phyloP scores from a whole-genome alignment of 129 eudicot species.

The Gnaphalium uliginosum region DNA sequence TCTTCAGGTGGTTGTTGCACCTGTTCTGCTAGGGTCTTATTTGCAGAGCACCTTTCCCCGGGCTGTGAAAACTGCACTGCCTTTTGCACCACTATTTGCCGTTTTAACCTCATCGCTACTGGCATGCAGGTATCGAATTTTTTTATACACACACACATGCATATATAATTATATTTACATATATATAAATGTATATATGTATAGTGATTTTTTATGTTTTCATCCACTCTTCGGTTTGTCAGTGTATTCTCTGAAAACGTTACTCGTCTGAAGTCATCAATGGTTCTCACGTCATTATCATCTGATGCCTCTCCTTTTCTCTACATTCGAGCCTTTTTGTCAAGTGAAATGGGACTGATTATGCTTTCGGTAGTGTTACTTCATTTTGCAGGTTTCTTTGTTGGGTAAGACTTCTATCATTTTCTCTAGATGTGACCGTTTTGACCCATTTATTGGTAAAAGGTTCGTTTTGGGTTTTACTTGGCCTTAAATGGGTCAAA shows the following conservation, averaged over 20 bases:
- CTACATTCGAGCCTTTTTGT: constrained; percentile 45
- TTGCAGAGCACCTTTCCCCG: constrained; percentile 65
- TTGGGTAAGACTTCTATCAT: constrained; percentile 55
- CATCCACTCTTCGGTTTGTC: neutral
- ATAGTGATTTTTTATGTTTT: neutral
- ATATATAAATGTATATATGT: too few relatives aligned
- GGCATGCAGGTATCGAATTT: constrained; percentile 58
- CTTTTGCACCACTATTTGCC: constrained; percentile 82
- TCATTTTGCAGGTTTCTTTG: constrained; percentile 84
- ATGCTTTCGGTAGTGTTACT: constrained; percentile 65
- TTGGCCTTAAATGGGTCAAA: neutral
- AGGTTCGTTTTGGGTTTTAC: too few relatives aligned
- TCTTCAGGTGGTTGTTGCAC: constrained; percentile 79
- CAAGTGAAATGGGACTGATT: constrained; percentile 66
- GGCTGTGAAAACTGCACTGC: constrained; percentile 51
- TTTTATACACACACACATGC: neutral
- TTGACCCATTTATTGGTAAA: neutral
- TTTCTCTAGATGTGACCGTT: neutral
- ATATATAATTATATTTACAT: too few relatives aligned
- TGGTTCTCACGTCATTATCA: constrained; percentile 45
- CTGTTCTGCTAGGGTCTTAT: constrained; percentile 75
- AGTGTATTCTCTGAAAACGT: constrained; percentile 86
- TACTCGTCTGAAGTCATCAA: constrained; percentile 61
- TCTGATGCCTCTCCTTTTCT: constrained; percentile 48
- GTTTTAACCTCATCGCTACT: constrained; percentile 67